phyloP scores from a whole-genome alignment of 495 filamentous ascomycete species.

The Oleoguttula mirabilis region DNA sequence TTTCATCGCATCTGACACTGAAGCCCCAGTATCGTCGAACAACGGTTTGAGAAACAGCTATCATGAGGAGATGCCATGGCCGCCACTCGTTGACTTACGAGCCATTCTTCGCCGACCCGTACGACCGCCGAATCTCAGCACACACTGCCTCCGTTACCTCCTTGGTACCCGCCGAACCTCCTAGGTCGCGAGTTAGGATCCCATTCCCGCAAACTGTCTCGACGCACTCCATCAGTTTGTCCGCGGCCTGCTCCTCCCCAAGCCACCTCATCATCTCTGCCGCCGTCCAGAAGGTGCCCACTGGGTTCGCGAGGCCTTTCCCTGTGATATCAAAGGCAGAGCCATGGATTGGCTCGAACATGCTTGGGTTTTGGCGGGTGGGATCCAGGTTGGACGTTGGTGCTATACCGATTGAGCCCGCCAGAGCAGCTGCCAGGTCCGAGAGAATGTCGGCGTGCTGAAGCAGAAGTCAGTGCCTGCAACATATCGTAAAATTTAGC shows the following conservation, averaged over 20 bases:
- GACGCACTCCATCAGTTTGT: conserved; percentile 43
- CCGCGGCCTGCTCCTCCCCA: conserved; percentile 43
- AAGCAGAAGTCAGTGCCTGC: background rate
- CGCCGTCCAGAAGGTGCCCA: conserved; percentile 58
- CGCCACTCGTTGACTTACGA: too few relatives aligned
- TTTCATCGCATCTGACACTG: too few relatives aligned
- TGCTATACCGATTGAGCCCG: conserved; percentile 31
- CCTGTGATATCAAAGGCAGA: conserved; percentile 60
- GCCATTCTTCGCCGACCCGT: too few relatives aligned
- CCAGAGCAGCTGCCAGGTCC: conserved; percentile 38
- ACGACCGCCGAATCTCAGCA: conserved; percentile 27
- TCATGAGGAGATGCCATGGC: too few relatives aligned
- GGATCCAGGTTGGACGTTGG: conserved; percentile 54
- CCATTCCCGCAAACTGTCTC: conserved; percentile 49
- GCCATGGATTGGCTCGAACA: conserved; percentile 60
- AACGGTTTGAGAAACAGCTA: too few relatives aligned
- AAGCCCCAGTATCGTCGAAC: too few relatives aligned
- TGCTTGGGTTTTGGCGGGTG: conserved; percentile 45
- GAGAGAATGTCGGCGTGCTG: conserved; percentile 32
- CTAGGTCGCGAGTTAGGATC: conserved; percentile 47
- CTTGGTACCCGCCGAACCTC: conserved; percentile 41
- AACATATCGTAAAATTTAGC: background rate
- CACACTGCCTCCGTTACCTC: conserved; percentile 52
- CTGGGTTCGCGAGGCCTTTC: conserved; percentile 58
- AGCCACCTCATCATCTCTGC: conserved; percentile 59